These are phyloP conservation scores for Iodosphaeria phyllophila DNA, from an alignment of 2,329 filamentous ascomycete species.

Conservation along the genomic window DNA sequence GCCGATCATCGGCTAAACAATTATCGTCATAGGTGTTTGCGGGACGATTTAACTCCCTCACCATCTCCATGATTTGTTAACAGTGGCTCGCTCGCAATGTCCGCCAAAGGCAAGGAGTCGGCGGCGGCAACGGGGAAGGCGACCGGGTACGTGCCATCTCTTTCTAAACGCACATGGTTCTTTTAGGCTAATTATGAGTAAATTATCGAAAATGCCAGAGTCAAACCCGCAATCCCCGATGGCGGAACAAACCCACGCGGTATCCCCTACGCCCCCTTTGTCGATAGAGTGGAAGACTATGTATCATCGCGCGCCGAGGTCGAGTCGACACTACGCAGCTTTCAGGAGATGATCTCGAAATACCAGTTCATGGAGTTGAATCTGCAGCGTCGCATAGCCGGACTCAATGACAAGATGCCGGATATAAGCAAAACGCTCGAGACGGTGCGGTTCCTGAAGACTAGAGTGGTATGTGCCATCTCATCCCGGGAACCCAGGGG, in stretches of 20 bases:
- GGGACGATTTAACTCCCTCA: too few species aligned
- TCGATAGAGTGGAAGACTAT: conserved; percentile 80
- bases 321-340: conserved; percentile 62
- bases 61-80: too few species aligned
- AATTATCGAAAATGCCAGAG: too few species aligned
- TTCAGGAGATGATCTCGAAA: conserved; percentile 93
- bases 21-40: too few species aligned
- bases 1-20: too few species aligned
- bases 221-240: too few species aligned
- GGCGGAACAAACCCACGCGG: conserved; percentile 59
- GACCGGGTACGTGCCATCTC: too few species aligned
- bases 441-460: conserved; percentile 69
- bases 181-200: too few species aligned
- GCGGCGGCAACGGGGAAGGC: too few species aligned
- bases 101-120: too few species aligned
- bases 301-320: conserved; percentile 62
- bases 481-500: not conserved
- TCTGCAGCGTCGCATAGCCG: conserved; percentile 62
- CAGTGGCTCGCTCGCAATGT: too few species aligned
- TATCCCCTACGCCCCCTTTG: conserved; percentile 69
- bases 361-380: conserved; percentile 99
- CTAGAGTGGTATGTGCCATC: conserved; percentile 38
- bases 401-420: conserved; percentile 85
- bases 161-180: too few species aligned
- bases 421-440: conserved; percentile 95